Conservation (phyloP, 805 yeast species). For the Saccharomyces eubayanus region DNA sequence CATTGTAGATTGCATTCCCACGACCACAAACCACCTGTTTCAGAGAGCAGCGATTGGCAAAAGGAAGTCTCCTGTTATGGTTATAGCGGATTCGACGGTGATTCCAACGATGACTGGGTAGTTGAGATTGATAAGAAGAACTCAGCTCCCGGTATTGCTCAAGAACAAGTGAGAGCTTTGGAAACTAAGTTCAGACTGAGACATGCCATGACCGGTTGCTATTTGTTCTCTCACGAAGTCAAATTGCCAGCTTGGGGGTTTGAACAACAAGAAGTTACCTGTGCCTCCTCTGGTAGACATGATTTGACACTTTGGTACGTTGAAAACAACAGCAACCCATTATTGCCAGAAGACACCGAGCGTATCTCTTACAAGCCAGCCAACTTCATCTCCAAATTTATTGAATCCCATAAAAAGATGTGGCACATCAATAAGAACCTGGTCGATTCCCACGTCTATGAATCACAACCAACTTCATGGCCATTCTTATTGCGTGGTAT, state of each 20-base stretch:
- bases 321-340: conserved; percentile 55
- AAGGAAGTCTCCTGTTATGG: conserved; percentile 77
- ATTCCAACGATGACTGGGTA: conserved; percentile 74
- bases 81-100: conserved; percentile 67
- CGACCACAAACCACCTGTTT: conserved; percentile 71
- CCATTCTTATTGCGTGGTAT: conserved; percentile 71
- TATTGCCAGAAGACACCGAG: conserved; percentile 37
- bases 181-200: conserved; percentile 63
- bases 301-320: conserved; percentile 62
- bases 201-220: conserved; percentile 75
- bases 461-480: conserved; percentile 67
- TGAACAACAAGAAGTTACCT: conserved; percentile 76
- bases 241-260: conserved; percentile 79
- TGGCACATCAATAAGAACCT: conserved; percentile 68
- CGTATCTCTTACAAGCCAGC: conserved; percentile 46
- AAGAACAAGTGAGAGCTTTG: conserved; percentile 50
- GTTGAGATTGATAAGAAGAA: conserved; percentile 58
- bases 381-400: conserved; percentile 49
- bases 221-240: conserved; percentile 64
- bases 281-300: conserved; percentile 62
- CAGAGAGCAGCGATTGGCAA: conserved; percentile 66
- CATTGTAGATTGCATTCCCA: conserved; percentile 71
- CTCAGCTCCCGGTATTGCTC: conserved; percentile 46
- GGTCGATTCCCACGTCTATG: conserved; percentile 61
- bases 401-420: conserved; percentile 64